These are phyloP conservation scores for Ogataea degrootiae DNA, from an alignment of 805 yeast species.

Conservation along the genomic window DNA sequence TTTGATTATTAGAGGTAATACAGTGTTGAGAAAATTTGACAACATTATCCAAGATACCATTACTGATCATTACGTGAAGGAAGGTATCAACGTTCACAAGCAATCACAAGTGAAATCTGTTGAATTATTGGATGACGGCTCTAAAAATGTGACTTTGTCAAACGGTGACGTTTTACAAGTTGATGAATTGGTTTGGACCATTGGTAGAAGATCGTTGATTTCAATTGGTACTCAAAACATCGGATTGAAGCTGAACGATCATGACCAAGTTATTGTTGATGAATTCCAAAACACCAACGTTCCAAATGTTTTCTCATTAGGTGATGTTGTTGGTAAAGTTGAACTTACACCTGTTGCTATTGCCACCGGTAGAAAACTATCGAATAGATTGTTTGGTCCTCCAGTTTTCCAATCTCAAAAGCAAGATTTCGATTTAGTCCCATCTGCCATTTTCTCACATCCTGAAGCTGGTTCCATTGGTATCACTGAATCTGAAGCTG, in stretches of 20 bases:
- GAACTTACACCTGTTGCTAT: slow-evolving; percentile 98
- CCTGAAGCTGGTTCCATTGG: slow-evolving; percentile 98
- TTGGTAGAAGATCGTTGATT: slow-evolving; percentile 79
- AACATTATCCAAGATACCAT: slow-evolving; percentile 70
- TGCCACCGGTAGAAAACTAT: slow-evolving; percentile 93
- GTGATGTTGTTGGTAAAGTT: slow-evolving; percentile 90
- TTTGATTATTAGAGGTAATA: slow-evolving; percentile 84
- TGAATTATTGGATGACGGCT: slow-evolving; percentile 44
- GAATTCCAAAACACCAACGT: slow-evolving; percentile 82
- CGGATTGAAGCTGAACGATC: slow-evolving; percentile 58
- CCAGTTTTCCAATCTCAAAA: slow-evolving; percentile 63
- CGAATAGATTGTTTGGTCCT: slow-evolving; percentile 89
- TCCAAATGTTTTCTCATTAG: slow-evolving; percentile 72
- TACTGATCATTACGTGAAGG: slow-evolving; percentile 73
- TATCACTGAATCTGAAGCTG: slow-evolving; percentile 72
- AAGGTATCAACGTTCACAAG: slow-evolving; percentile 81
- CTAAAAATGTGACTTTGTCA: slow-evolving; percentile 43
- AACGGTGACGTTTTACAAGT: slow-evolving; percentile 48
- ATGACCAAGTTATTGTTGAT: slow-evolving; percentile 69
- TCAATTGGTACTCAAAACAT: slow-evolving; percentile 73
- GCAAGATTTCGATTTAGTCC: slow-evolving; percentile 81
- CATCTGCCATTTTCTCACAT: slow-evolving; percentile 96
- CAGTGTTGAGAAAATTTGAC: slow-evolving; percentile 86
- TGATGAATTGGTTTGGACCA: slow-evolving; percentile 86
- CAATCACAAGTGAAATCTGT: slow-evolving; percentile 45